These are phyloP conservation scores for Garcia nutans DNA, from an alignment of 345 rosid species.

Conservation along the genomic window DNA sequence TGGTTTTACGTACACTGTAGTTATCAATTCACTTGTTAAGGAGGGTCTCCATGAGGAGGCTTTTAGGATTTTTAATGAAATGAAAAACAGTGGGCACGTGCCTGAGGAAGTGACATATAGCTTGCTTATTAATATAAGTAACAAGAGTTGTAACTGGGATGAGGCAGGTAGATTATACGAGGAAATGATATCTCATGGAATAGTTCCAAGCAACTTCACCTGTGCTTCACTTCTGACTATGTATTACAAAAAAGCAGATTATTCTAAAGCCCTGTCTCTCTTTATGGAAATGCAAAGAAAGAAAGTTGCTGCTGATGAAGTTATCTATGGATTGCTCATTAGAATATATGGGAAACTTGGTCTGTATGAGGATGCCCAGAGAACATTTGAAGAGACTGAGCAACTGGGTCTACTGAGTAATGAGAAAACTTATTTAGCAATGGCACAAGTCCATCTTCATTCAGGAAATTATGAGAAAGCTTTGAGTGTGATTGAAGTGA, in stretches of 20 bases:
- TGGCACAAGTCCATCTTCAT: conserved; percentile 82
- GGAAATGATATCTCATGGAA: conserved; percentile 65
- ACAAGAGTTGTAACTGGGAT: conserved; percentile 53
- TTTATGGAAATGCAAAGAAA: conserved; percentile 74
- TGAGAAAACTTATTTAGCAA: conserved; percentile 87
- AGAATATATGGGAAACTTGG: conserved; percentile 91
- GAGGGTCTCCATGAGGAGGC: conserved; percentile 57
- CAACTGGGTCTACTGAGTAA: conserved; percentile 57
- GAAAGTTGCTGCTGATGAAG: conserved; percentile 72
- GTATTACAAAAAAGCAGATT: conserved; percentile 70
- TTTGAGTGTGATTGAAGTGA: conserved; percentile 50
- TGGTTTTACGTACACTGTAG: conserved; percentile 78
- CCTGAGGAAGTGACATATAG: conserved; percentile 86
- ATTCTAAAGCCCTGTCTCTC: conserved; percentile 78
- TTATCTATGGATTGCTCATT: conserved; percentile 80
- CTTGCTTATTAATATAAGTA: conserved; percentile 56
- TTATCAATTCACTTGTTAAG: conserved; percentile 69
- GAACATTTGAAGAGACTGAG: conserved; percentile 60
- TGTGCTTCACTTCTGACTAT: conserved; percentile 90
- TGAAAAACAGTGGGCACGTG: conserved; percentile 60
- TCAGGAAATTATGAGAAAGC: conserved; percentile 68
- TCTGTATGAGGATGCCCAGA: conserved; percentile 72
- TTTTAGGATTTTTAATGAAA: conserved; percentile 55
- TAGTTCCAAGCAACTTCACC: conserved; percentile 79
- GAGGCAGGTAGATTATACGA: conserved; percentile 60